Evolutionary conservation across 2,329 filamentous ascomycete species (phyloP).

Genomic region (Epichloe elymi): DNA sequence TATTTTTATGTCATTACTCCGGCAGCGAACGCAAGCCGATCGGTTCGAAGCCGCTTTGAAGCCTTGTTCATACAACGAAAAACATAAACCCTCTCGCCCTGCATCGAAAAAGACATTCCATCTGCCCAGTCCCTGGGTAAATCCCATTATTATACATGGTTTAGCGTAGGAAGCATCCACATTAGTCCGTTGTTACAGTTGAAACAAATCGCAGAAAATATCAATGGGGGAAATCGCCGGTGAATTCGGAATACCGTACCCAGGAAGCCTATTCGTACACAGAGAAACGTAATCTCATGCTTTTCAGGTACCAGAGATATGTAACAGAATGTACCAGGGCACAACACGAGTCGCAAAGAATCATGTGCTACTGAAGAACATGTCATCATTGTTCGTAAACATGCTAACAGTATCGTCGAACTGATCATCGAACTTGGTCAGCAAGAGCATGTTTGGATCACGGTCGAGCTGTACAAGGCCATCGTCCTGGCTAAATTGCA

Average conservation of each 20-base stretch:
- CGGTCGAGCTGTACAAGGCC: conserved; percentile 30
- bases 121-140: neutral
- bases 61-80: conserved; percentile 6
- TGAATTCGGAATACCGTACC: neutral
- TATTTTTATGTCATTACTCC: conserved; percentile 7
- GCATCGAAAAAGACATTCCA: conserved; percentile 3
- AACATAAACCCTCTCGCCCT: conserved; percentile 10
- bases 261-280: conserved; percentile 6
- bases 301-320: conserved; percentile 1
- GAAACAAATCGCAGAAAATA: neutral
- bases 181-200: neutral
- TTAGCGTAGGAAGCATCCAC: conserved; percentile 2
- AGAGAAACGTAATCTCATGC: conserved; percentile 3
- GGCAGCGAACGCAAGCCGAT: conserved; percentile 1
- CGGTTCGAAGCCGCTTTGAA: neutral
- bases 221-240: neutral
- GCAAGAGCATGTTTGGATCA: conserved; percentile 35
- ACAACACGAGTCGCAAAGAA: neutral
- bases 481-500: conserved; percentile 29
- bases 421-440: conserved; percentile 41
- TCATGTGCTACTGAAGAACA: conserved; percentile 34
- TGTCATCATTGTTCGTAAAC: conserved; percentile 37
- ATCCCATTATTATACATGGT: conserved; percentile 1
- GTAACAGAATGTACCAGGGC: neutral
- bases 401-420: conserved; percentile 36